These are phyloP conservation scores for Neospora caninum DNA, from an alignment of 169 alveolate species.

Conservation along the genomic window DNA sequence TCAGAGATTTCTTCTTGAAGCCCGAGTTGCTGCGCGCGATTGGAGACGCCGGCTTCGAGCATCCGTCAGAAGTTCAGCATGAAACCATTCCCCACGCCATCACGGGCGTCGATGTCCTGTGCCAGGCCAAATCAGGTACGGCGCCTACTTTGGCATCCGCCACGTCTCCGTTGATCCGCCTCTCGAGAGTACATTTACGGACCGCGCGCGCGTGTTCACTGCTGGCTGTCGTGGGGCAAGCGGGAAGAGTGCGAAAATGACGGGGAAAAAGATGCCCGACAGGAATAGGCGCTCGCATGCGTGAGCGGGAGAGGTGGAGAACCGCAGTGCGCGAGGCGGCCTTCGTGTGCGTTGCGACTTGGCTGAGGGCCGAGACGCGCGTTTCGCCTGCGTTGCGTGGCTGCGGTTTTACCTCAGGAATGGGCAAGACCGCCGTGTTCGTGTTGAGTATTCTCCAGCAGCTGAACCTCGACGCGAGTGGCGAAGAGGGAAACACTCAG, in stretches of 20 bases:
- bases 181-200: not conserved
- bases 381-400: too few relatives aligned
- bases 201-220: not conserved
- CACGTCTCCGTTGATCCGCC: too few relatives aligned
- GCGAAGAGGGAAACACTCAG: conserved; percentile 75
- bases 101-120: conserved; percentile 96
- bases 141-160: too few relatives aligned
- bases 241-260: too few relatives aligned
- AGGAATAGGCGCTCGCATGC: too few relatives aligned
- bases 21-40: conserved; percentile 97
- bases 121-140: conserved; percentile 98
- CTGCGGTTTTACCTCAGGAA: conserved; percentile 73
- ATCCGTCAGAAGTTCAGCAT: conserved; percentile 99
- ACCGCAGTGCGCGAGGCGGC: too few relatives aligned
- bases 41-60: conserved; percentile 98
- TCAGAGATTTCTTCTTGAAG: conserved; percentile 96
- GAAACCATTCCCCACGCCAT: conserved; percentile 99
- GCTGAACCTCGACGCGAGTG: conserved; percentile 88
- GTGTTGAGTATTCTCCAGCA: conserved; percentile 97
- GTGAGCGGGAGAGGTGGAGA: too few relatives aligned
- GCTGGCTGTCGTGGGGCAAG: too few relatives aligned
- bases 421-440: conserved; percentile 99
- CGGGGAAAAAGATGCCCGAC: too few relatives aligned
- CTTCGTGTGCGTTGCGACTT: too few relatives aligned
- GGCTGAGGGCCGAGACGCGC: too few relatives aligned